Evolutionary conservation across 768 basidiomycete genomes (phyloP), one percentile per base, ranked within the genome.

Genomic region (Suillus variegatus): DNA sequence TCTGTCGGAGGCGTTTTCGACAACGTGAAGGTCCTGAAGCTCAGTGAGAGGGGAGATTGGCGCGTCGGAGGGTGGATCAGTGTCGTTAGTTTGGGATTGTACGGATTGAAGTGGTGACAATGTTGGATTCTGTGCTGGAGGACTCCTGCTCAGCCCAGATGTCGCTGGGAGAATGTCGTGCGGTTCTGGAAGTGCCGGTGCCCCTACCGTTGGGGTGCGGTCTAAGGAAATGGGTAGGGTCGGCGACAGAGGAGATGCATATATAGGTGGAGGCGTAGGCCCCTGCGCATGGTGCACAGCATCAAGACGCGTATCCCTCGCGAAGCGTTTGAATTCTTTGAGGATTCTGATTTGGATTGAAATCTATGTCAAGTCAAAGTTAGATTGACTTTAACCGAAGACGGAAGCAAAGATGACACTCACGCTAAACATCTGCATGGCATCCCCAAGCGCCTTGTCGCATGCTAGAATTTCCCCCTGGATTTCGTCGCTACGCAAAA

Each of bases 401-500:
- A 32, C 3, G 44, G 36, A 36, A 63, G 46, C 25, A 35, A 64
- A 52, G 60, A 49, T 60, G 71, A 13, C 40, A 76, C 79, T 65
- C 64, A 82, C 84, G 41, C 84, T 79, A 70, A 91, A 89, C 72
- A 88, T 80, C n/a, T 75, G 74, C 47, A 89, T 72, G 6, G 86
- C 85, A 44, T 89, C 85, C 32, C 79, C 78, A 25, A 93, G 78
- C 2, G 79, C 79, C 13, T 82, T 78, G 60, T 87, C 84, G 60
- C 88, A 89, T 3, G 72, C 76, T 0, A 74, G 70, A 44, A 93
- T 85, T 40, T 85, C 82, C 3, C 79, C 77, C 18, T 82, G 72
- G 36, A 88, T 88, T 67, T 93, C 91, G 46, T 91, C 88, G 51
- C 90, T 85, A 72, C 88, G 87, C 46, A 94, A 81, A 71, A 91